Percentiles rank a stretch among this genome's conserved stretches.
These are phyloP conservation scores for Lecanosticta acicola DNA, from an alignment of 2,329 filamentous ascomycete species.

Conservation along the genomic window DNA sequence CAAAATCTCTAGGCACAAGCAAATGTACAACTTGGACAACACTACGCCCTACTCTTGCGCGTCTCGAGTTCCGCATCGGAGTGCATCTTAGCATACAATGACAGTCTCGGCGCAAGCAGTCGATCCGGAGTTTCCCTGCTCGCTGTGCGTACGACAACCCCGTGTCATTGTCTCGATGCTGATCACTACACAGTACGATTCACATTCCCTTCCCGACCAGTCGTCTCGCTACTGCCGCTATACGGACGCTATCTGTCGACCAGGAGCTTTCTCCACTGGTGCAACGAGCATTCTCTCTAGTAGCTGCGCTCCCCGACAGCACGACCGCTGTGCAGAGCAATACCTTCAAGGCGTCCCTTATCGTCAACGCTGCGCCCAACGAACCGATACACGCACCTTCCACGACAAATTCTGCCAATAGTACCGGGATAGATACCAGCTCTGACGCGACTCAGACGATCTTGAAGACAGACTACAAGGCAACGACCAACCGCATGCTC, in stretches of 20 bases:
- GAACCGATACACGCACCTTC: constrained; percentile 10
- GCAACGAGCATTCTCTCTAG: constrained; percentile 61
- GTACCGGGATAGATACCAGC: not conserved
- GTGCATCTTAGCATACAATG: not conserved
- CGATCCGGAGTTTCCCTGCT: constrained; percentile 21
- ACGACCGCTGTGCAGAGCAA: constrained; percentile 10
- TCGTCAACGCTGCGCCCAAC: constrained; percentile 13
- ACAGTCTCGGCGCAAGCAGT: constrained; percentile 3
- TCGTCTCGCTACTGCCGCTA: constrained; percentile 70
- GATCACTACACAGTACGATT: constrained; percentile 52
- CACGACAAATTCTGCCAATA: not conserved
- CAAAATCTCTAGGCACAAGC: too few relatives aligned
- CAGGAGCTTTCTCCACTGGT: constrained; percentile 83
- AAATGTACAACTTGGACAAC: too few relatives aligned
- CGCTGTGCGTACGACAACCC: constrained; percentile 17
- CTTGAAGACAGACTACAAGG: constrained; percentile 70
- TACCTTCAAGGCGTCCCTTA: constrained; percentile 20
- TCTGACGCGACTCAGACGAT: constrained; percentile 41
- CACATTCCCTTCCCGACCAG: constrained; percentile 74
- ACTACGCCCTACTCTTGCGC: too few relatives aligned
- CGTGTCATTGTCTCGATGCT: constrained; percentile 3
- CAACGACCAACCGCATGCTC: constrained; percentile 93
- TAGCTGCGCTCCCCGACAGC: constrained; percentile 12
- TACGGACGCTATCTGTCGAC: constrained; percentile 74
- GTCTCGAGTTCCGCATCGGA: not conserved